phyloP scores from a whole-genome alignment of 257 asterid species.

The Perilla frutescens region DNA sequence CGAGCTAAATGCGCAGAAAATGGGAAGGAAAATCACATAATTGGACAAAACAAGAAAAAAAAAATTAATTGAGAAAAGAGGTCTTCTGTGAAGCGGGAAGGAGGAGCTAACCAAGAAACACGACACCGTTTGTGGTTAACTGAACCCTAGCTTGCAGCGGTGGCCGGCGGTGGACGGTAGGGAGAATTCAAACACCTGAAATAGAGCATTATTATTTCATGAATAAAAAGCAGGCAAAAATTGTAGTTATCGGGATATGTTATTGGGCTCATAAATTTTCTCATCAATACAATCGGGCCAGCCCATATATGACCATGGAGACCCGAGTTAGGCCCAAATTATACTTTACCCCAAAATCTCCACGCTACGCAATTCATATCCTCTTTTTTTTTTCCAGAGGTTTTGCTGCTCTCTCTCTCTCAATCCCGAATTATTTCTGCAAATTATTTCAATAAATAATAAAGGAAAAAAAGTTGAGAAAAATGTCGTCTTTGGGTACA shows the following conservation, averaged over 20 bases:
- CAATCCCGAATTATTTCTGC: slow-evolving; percentile 23
- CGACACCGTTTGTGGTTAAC: background rate
- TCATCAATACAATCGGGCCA: background rate
- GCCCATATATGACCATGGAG: background rate
- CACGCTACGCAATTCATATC: slow-evolving; percentile 39
- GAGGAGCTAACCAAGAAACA: slow-evolving; percentile 19
- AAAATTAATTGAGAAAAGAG: background rate
- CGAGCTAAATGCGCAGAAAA: slow-evolving; percentile 1
- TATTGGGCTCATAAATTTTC: background rate
- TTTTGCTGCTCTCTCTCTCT: slow-evolving; percentile 13
- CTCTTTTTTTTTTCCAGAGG: background rate
- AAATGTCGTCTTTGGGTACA: slow-evolving; percentile 85
- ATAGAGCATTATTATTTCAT: background rate
- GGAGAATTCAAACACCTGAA: slow-evolving; percentile 11
- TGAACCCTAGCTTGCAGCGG: slow-evolving; percentile 36
- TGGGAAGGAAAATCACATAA: background rate
- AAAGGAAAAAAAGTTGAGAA: slow-evolving; percentile 4
- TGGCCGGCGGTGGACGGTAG: slow-evolving; percentile 29
- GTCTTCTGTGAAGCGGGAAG: background rate
- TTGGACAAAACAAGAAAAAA: background rate
- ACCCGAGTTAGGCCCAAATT: slow-evolving; percentile 6
- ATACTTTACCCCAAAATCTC: slow-evolving; percentile 11
- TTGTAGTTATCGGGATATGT: background rate
- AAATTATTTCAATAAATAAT: background rate
- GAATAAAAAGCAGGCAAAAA: background rate